Conservation (phyloP, 1,284 basidiomycete species). For the Cutaneotrichosporon mucoides region DNA sequence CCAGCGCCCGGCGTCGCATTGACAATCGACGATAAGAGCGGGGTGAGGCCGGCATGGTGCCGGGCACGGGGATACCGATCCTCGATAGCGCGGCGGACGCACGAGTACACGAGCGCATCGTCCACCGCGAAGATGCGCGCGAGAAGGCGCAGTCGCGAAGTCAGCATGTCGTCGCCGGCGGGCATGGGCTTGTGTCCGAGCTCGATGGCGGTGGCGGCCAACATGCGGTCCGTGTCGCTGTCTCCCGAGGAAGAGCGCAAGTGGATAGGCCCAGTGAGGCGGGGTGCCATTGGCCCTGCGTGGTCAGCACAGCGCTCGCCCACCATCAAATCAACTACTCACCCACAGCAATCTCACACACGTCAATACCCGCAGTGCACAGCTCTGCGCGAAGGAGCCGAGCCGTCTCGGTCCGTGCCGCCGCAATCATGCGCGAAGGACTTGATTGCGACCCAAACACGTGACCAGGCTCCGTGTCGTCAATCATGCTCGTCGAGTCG, state of each 20-base stretch:
- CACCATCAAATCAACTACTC: too few relatives aligned
- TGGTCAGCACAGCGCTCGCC: too few relatives aligned
- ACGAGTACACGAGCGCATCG: conserved; percentile 41
- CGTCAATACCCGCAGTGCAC: conserved; percentile 30
- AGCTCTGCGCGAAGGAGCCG: conserved; percentile 32
- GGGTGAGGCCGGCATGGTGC: conserved; percentile 37
- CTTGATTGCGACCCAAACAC: conserved; percentile 1
- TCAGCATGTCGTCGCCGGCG: conserved; percentile 9
- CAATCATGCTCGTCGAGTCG: conserved; percentile 32
- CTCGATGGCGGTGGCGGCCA: not conserved
- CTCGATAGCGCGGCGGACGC: conserved; percentile 40
- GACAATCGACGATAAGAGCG: conserved; percentile 27
- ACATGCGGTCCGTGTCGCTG: conserved; percentile 20
- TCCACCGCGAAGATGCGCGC: conserved; percentile 41
- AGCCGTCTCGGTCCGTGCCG: conserved; percentile 29
- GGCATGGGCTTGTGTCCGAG: not conserved
- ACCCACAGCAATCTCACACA: conserved; percentile 44
- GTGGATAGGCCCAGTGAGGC: conserved; percentile 10
- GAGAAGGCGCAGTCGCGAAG: conserved; percentile 27
- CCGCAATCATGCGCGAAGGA: conserved; percentile 26
- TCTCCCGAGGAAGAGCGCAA: conserved; percentile 26
- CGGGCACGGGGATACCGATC: conserved; percentile 36
- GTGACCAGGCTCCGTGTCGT: conserved; percentile 9
- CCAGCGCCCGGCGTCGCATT: conserved; percentile 28
- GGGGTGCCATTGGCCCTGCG: conserved; percentile 28